Percentiles rank a stretch among this genome's conserved stretches.
These are phyloP conservation scores for Picea abies DNA, from an alignment of 83 land plant species.

Conservation along the genomic window DNA sequence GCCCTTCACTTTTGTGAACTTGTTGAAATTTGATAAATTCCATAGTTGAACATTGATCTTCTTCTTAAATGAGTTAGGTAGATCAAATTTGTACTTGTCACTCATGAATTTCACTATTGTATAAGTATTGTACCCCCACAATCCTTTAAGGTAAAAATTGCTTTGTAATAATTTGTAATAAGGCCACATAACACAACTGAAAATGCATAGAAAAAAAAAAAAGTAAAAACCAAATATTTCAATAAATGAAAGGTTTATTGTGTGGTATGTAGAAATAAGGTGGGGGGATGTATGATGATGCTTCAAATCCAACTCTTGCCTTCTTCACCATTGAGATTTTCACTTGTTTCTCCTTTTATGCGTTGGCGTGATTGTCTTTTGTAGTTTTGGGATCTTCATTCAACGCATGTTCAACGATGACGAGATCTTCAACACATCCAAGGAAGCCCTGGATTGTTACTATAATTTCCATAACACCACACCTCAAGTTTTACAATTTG, in stretches of 20 bases:
- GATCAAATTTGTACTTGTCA: conserved; percentile 64
- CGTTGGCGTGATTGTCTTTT: conserved; percentile 14
- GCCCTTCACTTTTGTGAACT: conserved; percentile 75
- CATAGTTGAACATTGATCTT: conserved; percentile 58
- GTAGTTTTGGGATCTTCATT: conserved; percentile 4
- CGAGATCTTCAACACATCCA: not conserved
- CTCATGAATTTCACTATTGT: conserved; percentile 89
- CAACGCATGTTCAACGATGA: not conserved
- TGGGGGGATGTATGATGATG: conserved; percentile 47
- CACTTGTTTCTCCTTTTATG: not conserved
- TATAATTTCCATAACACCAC: not conserved
- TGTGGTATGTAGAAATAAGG: conserved; percentile 65
- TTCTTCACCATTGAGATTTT: not conserved
- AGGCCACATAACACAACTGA: not conserved
- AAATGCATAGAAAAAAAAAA: conserved; percentile 4
- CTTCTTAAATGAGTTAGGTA: conserved; percentile 74
- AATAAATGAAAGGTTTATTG: not conserved
- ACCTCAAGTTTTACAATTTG: no score
- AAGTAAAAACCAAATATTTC: not conserved
- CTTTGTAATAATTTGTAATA: conserved; percentile 82
- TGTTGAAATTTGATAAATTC: conserved; percentile 51
- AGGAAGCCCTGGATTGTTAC: conserved; percentile 3
- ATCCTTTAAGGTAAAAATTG: conserved; percentile 68
- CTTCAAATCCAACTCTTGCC: conserved; percentile 25
- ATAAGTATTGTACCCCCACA: conserved; percentile 72